These are phyloP conservation scores for Theobroma grandiflorum DNA, from an alignment of 441 rosid species.

Conservation along the genomic window DNA sequence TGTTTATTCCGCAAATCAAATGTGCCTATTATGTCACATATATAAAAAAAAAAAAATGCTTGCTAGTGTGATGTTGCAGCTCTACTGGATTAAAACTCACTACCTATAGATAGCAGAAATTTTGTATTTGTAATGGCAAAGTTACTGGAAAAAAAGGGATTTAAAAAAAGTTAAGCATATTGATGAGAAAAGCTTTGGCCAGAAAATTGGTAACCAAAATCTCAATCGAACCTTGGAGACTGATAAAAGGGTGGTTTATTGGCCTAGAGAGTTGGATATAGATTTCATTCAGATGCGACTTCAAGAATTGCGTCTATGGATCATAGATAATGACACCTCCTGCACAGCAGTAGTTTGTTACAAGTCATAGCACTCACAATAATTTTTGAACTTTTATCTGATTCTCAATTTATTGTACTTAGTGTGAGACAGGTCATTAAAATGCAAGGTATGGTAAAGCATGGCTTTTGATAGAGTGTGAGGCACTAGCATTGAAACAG, in stretches of 20 bases:
- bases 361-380: constrained; percentile 13
- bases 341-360: constrained; percentile 32
- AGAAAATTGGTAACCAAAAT: constrained; percentile 16
- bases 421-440: neutral
- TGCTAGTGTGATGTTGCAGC: constrained; percentile 41
- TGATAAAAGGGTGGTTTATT: constrained; percentile 20
- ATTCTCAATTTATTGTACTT: neutral
- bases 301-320: constrained; percentile 25
- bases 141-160: constrained; percentile 52
- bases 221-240: neutral
- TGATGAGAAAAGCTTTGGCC: constrained; percentile 43
- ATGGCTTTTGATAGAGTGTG: neutral
- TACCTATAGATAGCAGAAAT: constrained; percentile 26
- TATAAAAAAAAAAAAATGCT: too few relatives aligned
- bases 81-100: constrained; percentile 27
- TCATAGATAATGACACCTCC: constrained; percentile 21
- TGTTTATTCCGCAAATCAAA: too few relatives aligned
- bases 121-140: constrained; percentile 39
- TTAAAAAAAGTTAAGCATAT: constrained; percentile 39
- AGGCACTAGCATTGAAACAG: neutral
- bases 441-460: neutral
- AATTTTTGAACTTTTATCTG: neutral
- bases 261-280: constrained; percentile 1
- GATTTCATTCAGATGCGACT: constrained; percentile 16
- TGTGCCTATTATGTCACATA: too few relatives aligned